Evolutionary conservation across 192 early-diverging fungal genomes (phyloP).

Genomic region (Linnemannia exigua): DNA sequence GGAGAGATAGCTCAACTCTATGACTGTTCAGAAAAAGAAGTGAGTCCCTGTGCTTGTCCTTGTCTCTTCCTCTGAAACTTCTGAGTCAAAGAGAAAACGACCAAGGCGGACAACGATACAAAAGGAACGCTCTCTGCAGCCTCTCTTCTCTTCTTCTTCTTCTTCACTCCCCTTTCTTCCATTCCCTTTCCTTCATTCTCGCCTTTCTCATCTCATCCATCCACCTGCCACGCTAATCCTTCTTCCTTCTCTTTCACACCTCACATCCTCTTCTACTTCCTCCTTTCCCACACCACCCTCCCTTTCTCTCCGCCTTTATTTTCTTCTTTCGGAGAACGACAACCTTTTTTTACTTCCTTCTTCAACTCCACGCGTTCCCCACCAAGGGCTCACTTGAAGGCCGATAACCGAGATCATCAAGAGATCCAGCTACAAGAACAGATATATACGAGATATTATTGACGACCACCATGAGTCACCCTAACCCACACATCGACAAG

Average conservation of each 20-base stretch:
- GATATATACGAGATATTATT: not conserved
- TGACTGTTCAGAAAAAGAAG: not conserved
- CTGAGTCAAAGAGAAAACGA: not conserved
- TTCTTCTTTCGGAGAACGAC: not conserved
- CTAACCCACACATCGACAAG: constrained; percentile 69
- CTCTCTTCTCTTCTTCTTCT: not conserved
- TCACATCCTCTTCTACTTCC: not conserved
- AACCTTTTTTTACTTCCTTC: not conserved
- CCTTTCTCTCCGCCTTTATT: not conserved
- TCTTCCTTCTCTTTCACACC: not conserved
- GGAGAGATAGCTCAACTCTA: too few relatives aligned
- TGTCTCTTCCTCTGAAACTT: constrained; percentile 2
- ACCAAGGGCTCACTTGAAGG: not conserved
- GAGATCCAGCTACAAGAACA: not conserved
- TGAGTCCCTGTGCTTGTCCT: not conserved
- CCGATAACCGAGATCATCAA: not conserved
- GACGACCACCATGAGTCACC: constrained; percentile 38
- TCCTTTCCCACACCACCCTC: not conserved
- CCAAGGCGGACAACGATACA: not conserved
- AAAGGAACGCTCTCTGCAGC: not conserved
- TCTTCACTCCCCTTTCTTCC: not conserved
- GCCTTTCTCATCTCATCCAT: not conserved
- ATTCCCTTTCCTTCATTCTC: not conserved
- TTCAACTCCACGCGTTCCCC: not conserved
- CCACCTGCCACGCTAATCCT: not conserved